These are phyloP conservation scores for Candida suzukii DNA, from an alignment of 805 yeast genomes.

Conservation along the genomic window DNA sequence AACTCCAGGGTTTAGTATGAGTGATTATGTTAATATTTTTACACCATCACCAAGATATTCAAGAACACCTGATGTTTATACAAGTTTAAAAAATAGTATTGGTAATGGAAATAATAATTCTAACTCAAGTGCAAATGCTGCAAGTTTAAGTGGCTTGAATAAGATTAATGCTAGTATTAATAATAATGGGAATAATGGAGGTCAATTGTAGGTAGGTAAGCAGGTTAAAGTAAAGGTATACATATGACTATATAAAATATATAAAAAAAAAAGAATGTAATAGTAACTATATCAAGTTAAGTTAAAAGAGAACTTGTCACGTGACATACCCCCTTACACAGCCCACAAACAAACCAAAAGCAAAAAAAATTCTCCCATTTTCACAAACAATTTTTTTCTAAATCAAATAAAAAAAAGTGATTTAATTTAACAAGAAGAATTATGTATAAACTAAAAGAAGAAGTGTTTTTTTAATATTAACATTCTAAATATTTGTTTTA, in stretches of 20 bases:
- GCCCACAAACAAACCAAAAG: background rate
- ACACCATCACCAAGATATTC: conserved; percentile 58
- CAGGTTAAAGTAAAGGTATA: too few species aligned
- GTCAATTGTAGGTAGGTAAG: too few species aligned
- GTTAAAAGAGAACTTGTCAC: too few species aligned
- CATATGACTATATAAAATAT: too few species aligned
- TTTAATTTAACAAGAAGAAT: too few species aligned
- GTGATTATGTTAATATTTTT: conserved; percentile 72
- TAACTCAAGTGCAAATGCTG: background rate
- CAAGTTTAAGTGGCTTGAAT: background rate
- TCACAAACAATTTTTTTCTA: background rate
- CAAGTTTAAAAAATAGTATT: background rate
- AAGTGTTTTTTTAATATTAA: too few species aligned
- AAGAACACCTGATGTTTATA: conserved; percentile 27
- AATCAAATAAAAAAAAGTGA: too few species aligned
- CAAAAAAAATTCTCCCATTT: background rate
- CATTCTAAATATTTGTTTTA: too few species aligned
- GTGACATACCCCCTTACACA: too few species aligned
- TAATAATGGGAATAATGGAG: background rate
- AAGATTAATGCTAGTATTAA: background rate
- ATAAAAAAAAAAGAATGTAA: too few species aligned
- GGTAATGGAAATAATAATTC: background rate
- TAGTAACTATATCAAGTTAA: too few species aligned
- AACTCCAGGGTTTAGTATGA: conserved; percentile 74
- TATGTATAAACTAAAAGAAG: too few species aligned